Percentiles rank a stretch among this genome's conserved stretches.
phyloP scores from a whole-genome alignment of 2,329 filamentous ascomycete species.

The Pseudocercospora fijiensis region DNA sequence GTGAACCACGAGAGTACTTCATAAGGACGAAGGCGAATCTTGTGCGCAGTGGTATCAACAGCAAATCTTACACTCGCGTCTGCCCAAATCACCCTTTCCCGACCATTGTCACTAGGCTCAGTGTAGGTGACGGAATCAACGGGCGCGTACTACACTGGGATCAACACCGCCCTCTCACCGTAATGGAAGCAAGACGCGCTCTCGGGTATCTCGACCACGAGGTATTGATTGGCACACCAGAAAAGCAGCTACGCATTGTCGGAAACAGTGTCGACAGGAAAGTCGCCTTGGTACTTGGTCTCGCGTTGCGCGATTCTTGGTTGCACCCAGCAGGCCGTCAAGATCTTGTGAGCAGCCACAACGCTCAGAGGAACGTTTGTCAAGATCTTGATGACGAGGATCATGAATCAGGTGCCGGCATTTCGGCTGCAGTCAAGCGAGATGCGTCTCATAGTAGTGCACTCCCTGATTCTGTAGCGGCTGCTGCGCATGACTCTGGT shows the following conservation, averaged over 20 bases:
- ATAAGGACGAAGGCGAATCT: slow-evolving; percentile 24
- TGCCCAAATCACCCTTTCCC: slow-evolving; percentile 55
- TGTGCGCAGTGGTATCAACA: slow-evolving; percentile 19
- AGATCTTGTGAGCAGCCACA: background rate
- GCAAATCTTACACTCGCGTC: slow-evolving; percentile 53
- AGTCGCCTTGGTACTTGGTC: slow-evolving; percentile 65
- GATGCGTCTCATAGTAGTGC: background rate
- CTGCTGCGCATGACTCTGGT: background rate
- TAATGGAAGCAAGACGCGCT: slow-evolving; percentile 66
- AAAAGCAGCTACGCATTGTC: slow-evolving; percentile 63
- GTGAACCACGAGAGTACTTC: slow-evolving; percentile 29
- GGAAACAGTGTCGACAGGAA: slow-evolving; percentile 75
- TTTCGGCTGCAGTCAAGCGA: slow-evolving; percentile 9
- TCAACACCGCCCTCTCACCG: slow-evolving; percentile 59
- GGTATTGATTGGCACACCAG: slow-evolving; percentile 60
- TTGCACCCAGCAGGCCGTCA: background rate
- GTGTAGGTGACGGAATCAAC: slow-evolving; percentile 55
- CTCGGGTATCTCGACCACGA: slow-evolving; percentile 72
- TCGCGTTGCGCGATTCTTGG: slow-evolving; percentile 62
- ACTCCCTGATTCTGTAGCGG: background rate
- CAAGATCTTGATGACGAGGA: background rate
- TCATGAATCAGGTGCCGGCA: slow-evolving; percentile 7
- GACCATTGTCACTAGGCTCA: slow-evolving; percentile 61
- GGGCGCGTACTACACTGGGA: slow-evolving; percentile 64
- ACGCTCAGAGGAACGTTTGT: background rate